Percentiles rank a stretch among this genome's conserved stretches.
phyloP scores from a whole-genome alignment of 2,329 filamentous ascomycete species.

The Botrytis tulipae region DNA sequence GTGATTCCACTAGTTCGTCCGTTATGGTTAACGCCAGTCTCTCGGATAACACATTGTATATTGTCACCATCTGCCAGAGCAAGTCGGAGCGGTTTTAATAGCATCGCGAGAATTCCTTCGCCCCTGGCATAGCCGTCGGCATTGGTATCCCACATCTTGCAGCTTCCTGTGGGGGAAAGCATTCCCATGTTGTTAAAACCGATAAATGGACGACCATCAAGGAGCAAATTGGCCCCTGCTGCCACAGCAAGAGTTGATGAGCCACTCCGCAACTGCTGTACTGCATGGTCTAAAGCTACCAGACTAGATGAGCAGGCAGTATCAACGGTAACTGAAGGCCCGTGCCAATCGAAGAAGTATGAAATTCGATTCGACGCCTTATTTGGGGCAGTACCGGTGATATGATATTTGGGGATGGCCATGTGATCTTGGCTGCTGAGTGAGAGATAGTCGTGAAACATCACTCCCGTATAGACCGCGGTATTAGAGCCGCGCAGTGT shows the following conservation, averaged over 20 bases:
- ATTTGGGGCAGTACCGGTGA: slow-evolving; percentile 34
- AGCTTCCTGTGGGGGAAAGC: slow-evolving; percentile 21
- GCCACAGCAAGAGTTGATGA: slow-evolving; percentile 42
- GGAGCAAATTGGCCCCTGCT: slow-evolving; percentile 35
- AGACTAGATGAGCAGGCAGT: slow-evolving; percentile 58
- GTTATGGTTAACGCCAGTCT: slow-evolving; percentile 45
- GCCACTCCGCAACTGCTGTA: slow-evolving; percentile 46
- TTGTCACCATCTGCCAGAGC: slow-evolving; percentile 44
- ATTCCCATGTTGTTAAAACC: slow-evolving; percentile 19
- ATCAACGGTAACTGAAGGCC: slow-evolving; percentile 54
- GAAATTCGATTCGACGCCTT: slow-evolving; percentile 55
- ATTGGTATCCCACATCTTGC: slow-evolving; percentile 52
- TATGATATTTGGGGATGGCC: slow-evolving; percentile 7
- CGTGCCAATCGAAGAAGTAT: slow-evolving; percentile 50
- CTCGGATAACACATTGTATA: slow-evolving; percentile 45
- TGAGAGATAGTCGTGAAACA: slow-evolving; percentile 22
- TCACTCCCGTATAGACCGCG: slow-evolving; percentile 18
- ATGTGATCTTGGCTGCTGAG: slow-evolving; percentile 28
- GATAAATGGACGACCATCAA: slow-evolving; percentile 21
- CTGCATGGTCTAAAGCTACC: slow-evolving; percentile 52
- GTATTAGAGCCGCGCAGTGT: slow-evolving; percentile 16
- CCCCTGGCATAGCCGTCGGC: slow-evolving; percentile 65
- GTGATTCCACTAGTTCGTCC: slow-evolving; percentile 46
- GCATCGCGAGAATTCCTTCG: slow-evolving; percentile 58
- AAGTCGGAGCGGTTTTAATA: slow-evolving; percentile 55